phyloP scores from a whole-genome alignment of 805 yeast species.

The Schizosaccharomyces octosporus region DNA sequence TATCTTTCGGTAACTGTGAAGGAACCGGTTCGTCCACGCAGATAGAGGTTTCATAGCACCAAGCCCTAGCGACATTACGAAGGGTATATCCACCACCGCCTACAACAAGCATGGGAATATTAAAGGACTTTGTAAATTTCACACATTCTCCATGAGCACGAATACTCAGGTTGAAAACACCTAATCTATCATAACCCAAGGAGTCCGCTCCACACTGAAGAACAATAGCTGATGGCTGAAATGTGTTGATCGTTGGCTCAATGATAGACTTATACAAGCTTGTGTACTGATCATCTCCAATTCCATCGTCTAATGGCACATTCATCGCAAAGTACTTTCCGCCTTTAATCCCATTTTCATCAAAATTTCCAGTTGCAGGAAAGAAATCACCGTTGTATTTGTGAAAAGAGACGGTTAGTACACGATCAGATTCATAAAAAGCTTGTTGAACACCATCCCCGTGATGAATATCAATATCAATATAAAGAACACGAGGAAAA shows the following conservation, averaged over 20 bases:
- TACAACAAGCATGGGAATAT: constrained; percentile 66
- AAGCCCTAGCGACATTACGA: constrained; percentile 73
- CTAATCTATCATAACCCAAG: constrained; percentile 79
- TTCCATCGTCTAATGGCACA: constrained; percentile 85
- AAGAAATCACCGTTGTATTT: constrained; percentile 67
- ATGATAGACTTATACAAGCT: constrained; percentile 42
- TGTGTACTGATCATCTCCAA: constrained; percentile 80
- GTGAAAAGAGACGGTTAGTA: constrained; percentile 75
- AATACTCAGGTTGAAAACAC: constrained; percentile 83
- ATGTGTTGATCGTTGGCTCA: constrained; percentile 66
- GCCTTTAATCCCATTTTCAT: constrained; percentile 65
- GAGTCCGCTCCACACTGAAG: constrained; percentile 97
- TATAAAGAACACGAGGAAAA: constrained; percentile 66
- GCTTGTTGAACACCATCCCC: constrained; percentile 95
- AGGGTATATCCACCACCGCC: constrained; percentile 99
- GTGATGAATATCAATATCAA: constrained; percentile 79
- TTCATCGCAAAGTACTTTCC: constrained; percentile 76
- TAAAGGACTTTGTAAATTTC: constrained; percentile 64
- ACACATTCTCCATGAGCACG: constrained; percentile 92
- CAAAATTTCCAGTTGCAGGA: constrained; percentile 77
- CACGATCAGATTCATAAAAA: constrained; percentile 72
- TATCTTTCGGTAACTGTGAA: constrained; percentile 18
- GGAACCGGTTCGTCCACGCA: constrained; percentile 32
- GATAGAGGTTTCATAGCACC: constrained; percentile 85
- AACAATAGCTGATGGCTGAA: constrained; percentile 90